Percentiles rank a stretch among this genome's conserved stretches.
Conservation (phyloP, 1,284 basidiomycete species). For the Hymenochaete sp. region DNA sequence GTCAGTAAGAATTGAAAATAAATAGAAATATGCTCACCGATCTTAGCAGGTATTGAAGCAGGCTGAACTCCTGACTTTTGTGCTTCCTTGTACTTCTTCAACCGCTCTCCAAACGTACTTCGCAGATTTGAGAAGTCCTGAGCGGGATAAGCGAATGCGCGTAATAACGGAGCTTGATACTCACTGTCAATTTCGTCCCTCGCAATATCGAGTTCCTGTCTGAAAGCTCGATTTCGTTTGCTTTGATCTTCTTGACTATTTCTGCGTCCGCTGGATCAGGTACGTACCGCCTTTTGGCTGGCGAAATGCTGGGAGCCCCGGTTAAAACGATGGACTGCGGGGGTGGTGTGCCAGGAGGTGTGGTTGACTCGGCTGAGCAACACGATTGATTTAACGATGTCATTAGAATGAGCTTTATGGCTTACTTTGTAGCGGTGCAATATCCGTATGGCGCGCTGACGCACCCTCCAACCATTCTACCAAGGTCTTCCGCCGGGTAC, state of each 20-base stretch:
- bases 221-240: constrained; percentile 62
- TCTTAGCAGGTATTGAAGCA: constrained; percentile 28
- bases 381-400: too few species aligned
- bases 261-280: constrained; percentile 72
- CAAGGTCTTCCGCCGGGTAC: constrained; percentile 76
- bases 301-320: constrained; percentile 36
- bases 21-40: constrained; percentile 26
- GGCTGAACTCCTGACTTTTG: constrained; percentile 39
- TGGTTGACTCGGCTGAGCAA: constrained; percentile 38
- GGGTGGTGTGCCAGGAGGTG: constrained; percentile 58
- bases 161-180: constrained; percentile 22
- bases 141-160: background rate
- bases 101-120: constrained; percentile 53
- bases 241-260: constrained; percentile 73
- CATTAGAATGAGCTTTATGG: constrained; percentile 15
- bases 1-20: background rate
- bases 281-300: constrained; percentile 69
- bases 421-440: constrained; percentile 51
- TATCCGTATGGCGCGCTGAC: constrained; percentile 43
- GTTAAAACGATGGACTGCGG: constrained; percentile 27
- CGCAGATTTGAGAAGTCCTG: constrained; percentile 70
- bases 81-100: constrained; percentile 67
- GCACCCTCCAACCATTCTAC: constrained; percentile 79
- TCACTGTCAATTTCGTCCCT: constrained; percentile 67
- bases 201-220: constrained; percentile 72